phyloP scores from a whole-genome alignment of 2,329 filamentous ascomycete genomes.

The Xylariaceae sp. region DNA sequence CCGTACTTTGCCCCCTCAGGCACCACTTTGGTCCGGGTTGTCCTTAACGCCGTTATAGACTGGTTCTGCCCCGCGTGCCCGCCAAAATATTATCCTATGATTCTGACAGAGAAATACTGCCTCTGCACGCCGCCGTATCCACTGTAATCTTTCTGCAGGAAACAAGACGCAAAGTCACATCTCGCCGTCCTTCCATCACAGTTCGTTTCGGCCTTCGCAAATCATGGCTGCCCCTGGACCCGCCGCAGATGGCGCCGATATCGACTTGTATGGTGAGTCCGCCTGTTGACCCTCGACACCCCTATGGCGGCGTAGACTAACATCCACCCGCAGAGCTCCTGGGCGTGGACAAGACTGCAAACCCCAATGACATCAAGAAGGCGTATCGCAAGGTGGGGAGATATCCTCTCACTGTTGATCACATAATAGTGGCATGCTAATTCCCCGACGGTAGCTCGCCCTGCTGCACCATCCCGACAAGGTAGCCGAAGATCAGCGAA shows the following conservation, averaged over 20 bases:
- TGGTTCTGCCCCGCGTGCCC: too few species aligned
- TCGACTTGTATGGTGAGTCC: constrained; percentile 49
- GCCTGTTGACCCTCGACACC: not conserved
- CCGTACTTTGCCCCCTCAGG: too few species aligned
- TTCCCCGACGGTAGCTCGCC: constrained; percentile 56
- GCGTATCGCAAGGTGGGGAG: constrained; percentile 78
- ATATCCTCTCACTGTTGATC: not conserved
- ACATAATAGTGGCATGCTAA: constrained; percentile 1
- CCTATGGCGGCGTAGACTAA: not conserved
- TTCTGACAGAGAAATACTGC: too few species aligned
- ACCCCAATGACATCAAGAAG: constrained; percentile 81
- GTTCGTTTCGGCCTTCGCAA: not conserved
- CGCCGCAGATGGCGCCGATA: constrained; percentile 32
- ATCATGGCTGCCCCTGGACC: constrained; percentile 21
- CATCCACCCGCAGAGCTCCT: constrained; percentile 58
- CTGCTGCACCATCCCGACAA: constrained; percentile 92
- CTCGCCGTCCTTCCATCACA: constrained; percentile 1
- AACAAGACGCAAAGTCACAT: constrained; percentile 3
- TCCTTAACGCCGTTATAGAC: too few species aligned
- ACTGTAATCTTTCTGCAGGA: constrained; percentile 11
- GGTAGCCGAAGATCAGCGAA: constrained; percentile 76
- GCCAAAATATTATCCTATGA: too few species aligned
- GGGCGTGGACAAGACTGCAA: constrained; percentile 63
- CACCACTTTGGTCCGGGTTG: too few species aligned
- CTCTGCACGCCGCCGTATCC: constrained; percentile 10